Evolutionary conservation across 305 asterid species (phyloP).

Genomic region (Solanum hybrid): DNA sequence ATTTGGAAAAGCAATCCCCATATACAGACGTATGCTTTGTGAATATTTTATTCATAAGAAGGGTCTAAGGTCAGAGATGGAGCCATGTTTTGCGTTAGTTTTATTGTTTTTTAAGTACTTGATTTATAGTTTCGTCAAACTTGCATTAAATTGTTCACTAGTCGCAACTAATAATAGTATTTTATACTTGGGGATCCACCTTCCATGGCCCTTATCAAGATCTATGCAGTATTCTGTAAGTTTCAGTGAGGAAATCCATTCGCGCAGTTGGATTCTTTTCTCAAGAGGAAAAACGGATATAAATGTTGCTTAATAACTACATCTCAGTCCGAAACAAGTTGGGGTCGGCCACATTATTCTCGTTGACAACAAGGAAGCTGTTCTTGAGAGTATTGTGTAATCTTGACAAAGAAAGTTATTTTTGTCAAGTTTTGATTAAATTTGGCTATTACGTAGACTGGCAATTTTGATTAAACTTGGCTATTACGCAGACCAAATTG

Average conservation of each 20-base stretch:
- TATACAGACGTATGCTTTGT: neutral
- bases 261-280: neutral
- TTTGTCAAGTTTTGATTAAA: neutral
- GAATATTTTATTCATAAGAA: neutral
- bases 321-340: neutral
- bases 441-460: neutral
- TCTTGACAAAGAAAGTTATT: neutral
- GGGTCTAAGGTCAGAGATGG: neutral
- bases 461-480: neutral
- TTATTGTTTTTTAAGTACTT: neutral
- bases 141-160: neutral
- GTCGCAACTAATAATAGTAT: neutral
- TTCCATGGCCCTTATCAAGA: neutral
- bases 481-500: neutral
- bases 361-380: neutral
- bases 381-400: neutral
- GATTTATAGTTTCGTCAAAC: neutral
- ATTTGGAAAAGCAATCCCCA: neutral
- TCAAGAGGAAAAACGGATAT: neutral
- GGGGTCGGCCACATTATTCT: neutral
- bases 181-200: neutral
- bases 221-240: neutral
- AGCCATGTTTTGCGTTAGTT: neutral
- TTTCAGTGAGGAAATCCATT: neutral
- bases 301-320: neutral